Base-by-base conservation (phyloP, 2,329 filamentous ascomycete species). In the Penicillium sp. region DNA sequence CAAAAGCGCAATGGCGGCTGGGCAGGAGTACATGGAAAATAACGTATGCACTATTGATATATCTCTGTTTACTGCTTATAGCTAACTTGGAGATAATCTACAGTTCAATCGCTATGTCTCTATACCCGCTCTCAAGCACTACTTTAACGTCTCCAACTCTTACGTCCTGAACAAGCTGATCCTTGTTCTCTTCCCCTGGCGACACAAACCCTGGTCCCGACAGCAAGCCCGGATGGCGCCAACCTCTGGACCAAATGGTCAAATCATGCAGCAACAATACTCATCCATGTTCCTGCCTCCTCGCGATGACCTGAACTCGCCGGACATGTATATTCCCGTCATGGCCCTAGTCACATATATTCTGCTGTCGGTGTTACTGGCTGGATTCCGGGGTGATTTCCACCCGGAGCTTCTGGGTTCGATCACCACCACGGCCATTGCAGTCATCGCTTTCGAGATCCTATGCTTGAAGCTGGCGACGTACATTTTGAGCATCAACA, bases 321-420 rank as follows among this genome's bases (percentile, higher is more conserved):
- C 94, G 15, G 93, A 98, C 72, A 97, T 98, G 90, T 98, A 98
- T 74, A 98, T 98, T 62, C 90, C 90, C 52, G 85, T 94, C 64
- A 98, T 98, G 93, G 91, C 93, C 1, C 77, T 98, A 46, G 89
- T 97, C 41, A 98, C 93, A 22, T 98, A 98, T 70, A 95, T 98
- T 57, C 84, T 98, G 31, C 80, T 98, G 10, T 94, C 88, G 5
- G 93, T 91, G 1, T 78, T 97, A 37, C 78, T 98, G 48, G 91
- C 91, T 8, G 93, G 93, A 38, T 78, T 98, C 39, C 81, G 88
- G 45, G 91, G 93, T 26, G 83, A 88, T 57, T 98, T 98, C 74
- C 85, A 95, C 64, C 94, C 94, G 1, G 91, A 97, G 68, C 77
- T 98, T 24, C 79, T 98, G 19, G 91, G 91, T 21, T 86, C 88